Percentiles rank a stretch among this genome's conserved stretches.
These are phyloP conservation scores for Amaranthus hypochondriacus DNA, from an alignment of 148 eudicot species.

Conservation along the genomic window DNA sequence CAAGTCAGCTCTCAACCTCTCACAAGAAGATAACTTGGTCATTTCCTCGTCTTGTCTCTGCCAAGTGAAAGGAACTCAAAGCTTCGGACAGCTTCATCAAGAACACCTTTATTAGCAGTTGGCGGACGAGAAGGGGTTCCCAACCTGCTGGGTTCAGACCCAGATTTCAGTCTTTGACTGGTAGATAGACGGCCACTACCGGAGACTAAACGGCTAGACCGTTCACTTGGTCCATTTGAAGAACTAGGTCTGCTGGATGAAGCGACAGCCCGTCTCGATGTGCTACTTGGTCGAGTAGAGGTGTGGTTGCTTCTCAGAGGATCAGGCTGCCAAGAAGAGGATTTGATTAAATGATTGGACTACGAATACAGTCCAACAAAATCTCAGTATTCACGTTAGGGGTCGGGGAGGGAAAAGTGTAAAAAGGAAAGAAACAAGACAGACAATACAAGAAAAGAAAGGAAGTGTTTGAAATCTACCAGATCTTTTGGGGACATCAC, in stretches of 20 bases:
- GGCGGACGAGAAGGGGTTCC: slow-evolving; percentile 32
- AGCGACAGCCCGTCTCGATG: slow-evolving; percentile 38
- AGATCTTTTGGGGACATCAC: slow-evolving; percentile 26
- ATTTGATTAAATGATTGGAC: background rate
- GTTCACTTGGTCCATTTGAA: slow-evolving; percentile 33
- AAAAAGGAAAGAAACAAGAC: background rate
- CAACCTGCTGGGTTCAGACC: slow-evolving; percentile 40
- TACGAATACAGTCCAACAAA: no score
- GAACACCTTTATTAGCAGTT: slow-evolving; percentile 26
- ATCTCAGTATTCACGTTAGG: background rate
- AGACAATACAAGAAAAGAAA: background rate
- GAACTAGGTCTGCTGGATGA: slow-evolving; percentile 39
- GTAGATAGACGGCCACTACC: slow-evolving; percentile 28
- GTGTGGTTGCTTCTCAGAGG: slow-evolving; percentile 24
- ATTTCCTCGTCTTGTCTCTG: slow-evolving; percentile 34
- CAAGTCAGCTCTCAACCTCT: background rate
- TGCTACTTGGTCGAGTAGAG: slow-evolving; percentile 34
- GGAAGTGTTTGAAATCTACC: slow-evolving; percentile 13
- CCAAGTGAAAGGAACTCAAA: slow-evolving; percentile 32
- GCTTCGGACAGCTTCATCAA: slow-evolving; percentile 36
- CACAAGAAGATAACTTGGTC: background rate
- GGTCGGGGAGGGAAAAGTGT: background rate
- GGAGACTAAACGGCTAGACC: slow-evolving; percentile 28
- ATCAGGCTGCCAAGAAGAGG: slow-evolving; percentile 24
- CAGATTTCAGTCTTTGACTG: slow-evolving; percentile 33